Evolutionary conservation across 1,139 yeast species (phyloP).

Genomic region (Magnusiomyces magnusii): DNA sequence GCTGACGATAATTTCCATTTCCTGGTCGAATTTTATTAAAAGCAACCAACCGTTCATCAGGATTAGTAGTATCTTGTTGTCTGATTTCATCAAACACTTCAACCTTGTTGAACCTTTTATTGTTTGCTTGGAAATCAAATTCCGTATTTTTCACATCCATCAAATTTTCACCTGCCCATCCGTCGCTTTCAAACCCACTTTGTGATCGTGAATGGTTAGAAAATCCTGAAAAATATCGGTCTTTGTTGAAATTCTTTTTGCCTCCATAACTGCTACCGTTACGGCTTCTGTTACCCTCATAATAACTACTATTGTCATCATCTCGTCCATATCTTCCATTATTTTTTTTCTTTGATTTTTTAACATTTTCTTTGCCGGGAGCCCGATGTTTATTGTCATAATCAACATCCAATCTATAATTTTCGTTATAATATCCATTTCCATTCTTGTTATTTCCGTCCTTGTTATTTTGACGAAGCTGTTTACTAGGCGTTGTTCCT

Average conservation of each 20-base stretch:
- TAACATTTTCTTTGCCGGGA: not conserved
- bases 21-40: slow-evolving; percentile 45
- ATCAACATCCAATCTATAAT: not conserved
- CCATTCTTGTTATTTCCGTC: not conserved
- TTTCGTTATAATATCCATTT: not conserved
- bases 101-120: slow-evolving; percentile 75
- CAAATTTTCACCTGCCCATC: slow-evolving; percentile 52
- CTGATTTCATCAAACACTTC: slow-evolving; percentile 74
- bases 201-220: slow-evolving; percentile 1
- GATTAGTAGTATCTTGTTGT: slow-evolving; percentile 52
- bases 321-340: not conserved
- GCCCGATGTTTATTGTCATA: not conserved
- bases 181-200: slow-evolving; percentile 26
- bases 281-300: not conserved
- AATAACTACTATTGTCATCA: not conserved
- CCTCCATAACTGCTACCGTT: not conserved
- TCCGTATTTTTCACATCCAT: slow-evolving; percentile 43
- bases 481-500: not conserved
- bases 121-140: slow-evolving; percentile 79
- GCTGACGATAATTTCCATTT: slow-evolving; percentile 6
- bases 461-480: not conserved
- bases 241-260: not conserved
- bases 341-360: not conserved
- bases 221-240: not conserved
- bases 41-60: slow-evolving; percentile 61